Evolutionary conservation across 148 eudicot species (phyloP), one percentile per base, ranked within the genome.

Genomic region (Vaccinium darrowii): DNA sequence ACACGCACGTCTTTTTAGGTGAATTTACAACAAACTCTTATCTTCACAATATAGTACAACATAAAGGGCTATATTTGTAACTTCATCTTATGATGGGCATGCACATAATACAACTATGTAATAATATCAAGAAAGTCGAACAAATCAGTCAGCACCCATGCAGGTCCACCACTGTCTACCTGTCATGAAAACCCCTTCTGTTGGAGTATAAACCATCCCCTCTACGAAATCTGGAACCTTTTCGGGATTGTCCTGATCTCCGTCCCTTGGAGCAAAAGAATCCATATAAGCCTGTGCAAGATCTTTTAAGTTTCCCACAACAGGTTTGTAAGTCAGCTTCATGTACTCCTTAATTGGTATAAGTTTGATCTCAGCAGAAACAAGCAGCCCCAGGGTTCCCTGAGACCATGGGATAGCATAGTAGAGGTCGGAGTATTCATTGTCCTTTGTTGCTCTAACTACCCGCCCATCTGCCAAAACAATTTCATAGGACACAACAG

Each of bases 371-470:
- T 95, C 98, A 82, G 98, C 98, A 21, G 97, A 84, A 50, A 95
- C 98, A 76, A 95, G 98, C 21, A 95, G 88, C 73, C 95, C 98
- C 25, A 95, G 86, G 43, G 98, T 95, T 58, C 98, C 98, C 87
- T 95, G 98, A 87, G 98, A 95, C 98, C 98, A 95, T 25, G 98
- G 98, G 78, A 95, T 88, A 79, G 97, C 94, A 60, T 95, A 94
- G 85, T 92, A 94, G 30, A 95, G 97, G 79, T 95, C 98, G 23
- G 97, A 92, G 88, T 30, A 92, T 76, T 95, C 97, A 19, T 95
- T 95, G 82, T 95, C 98, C 91, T 89, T 94, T 10, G 98, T 95
- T 30, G 98, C 98, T 83, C 97, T 88, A 81, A 95, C 98, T 14
- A 95, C 86, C 52, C 84, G 81, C 53, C 98, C 98, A 90, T 94